A percentile compares a stretch with the other conserved stretches of the same genome.
Evolutionary conservation across 371 early-diverging fungal genomes (phyloP).

Genomic region (Mortierella sp.): DNA sequence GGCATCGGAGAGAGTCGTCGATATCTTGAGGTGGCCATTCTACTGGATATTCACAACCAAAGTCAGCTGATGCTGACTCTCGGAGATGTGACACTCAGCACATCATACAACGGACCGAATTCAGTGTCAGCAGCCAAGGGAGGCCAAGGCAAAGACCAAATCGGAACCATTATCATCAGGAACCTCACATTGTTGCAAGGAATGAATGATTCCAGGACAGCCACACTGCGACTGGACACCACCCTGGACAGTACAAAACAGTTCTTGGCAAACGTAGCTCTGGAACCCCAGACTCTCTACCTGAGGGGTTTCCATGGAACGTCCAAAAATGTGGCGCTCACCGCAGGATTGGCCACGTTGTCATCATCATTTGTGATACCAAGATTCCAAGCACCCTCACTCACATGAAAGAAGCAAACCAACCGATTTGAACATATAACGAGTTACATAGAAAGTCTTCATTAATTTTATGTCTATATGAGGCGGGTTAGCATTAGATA

Average conservation of each 20-base stretch:
- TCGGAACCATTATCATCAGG: constrained; percentile 9
- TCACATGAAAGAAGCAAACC: background rate
- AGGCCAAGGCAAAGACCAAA: background rate
- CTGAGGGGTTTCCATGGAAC: constrained; percentile 39
- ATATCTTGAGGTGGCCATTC: constrained; percentile 1
- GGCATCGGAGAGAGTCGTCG: background rate
- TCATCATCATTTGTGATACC: constrained; percentile 10
- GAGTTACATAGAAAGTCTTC: too few species aligned
- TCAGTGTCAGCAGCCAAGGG: constrained; percentile 1
- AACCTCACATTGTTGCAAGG: constrained; percentile 19
- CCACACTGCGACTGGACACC: constrained; percentile 11
- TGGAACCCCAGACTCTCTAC: constrained; percentile 1
- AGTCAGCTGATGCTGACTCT: constrained; percentile 29
- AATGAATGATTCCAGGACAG: constrained; percentile 12
- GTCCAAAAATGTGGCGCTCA: constrained; percentile 43
- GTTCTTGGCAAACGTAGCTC: constrained; percentile 8
- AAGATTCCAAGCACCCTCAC: background rate
- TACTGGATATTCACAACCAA: constrained; percentile 20
- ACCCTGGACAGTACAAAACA: constrained; percentile 9
- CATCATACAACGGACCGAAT: background rate
- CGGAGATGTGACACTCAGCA: constrained; percentile 14
- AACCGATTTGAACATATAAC: background rate
- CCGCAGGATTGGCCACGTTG: constrained; percentile 37
- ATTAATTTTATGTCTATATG: too few species aligned
- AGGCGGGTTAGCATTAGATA: too few species aligned